A percentile compares a stretch with the other conserved stretches of the same genome.
Conservation (phyloP, 352 stramenopile genomes). For the Pythium monospermum region DNA sequence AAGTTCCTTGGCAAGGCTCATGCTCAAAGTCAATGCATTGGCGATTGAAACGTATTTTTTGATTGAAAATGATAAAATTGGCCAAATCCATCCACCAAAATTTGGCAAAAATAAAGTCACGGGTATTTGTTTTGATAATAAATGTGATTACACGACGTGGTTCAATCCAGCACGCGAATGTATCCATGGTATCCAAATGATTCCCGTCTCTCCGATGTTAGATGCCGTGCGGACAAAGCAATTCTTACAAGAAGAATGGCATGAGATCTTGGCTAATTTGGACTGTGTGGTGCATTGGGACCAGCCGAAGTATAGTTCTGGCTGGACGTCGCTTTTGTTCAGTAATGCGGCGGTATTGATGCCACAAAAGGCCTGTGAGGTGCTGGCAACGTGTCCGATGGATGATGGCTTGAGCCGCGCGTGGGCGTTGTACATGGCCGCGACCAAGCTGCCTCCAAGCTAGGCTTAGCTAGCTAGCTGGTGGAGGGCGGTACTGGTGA, state of each 20-base stretch:
- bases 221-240: slow-evolving; percentile 44
- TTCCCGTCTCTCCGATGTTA: slow-evolving; percentile 53
- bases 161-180: slow-evolving; percentile 60
- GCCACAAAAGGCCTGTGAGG: slow-evolving; percentile 39
- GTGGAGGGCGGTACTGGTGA: not conserved
- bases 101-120: slow-evolving; percentile 72
- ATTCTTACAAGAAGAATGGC: slow-evolving; percentile 63
- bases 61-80: slow-evolving; percentile 39
- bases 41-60: slow-evolving; percentile 69
- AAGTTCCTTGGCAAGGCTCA: slow-evolving; percentile 38
- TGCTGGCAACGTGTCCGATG: slow-evolving; percentile 54
- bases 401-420: slow-evolving; percentile 65
- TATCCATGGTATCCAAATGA: slow-evolving; percentile 80
- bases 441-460: slow-evolving; percentile 22
- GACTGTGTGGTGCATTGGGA: slow-evolving; percentile 48
- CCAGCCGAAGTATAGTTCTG: slow-evolving; percentile 24
- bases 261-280: slow-evolving; percentile 44
- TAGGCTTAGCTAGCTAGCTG: too few species aligned
- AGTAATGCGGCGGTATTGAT: slow-evolving; percentile 55
- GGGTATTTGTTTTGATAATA: slow-evolving; percentile 30
- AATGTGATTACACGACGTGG: slow-evolving; percentile 65
- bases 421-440: slow-evolving; percentile 71
- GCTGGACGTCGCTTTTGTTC: slow-evolving; percentile 42
- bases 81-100: slow-evolving; percentile 27
- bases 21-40: slow-evolving; percentile 54